These are phyloP conservation scores for Dichotomocladium elegans DNA, from an alignment of 371 early-diverging fungal genomes.

Conservation along the genomic window DNA sequence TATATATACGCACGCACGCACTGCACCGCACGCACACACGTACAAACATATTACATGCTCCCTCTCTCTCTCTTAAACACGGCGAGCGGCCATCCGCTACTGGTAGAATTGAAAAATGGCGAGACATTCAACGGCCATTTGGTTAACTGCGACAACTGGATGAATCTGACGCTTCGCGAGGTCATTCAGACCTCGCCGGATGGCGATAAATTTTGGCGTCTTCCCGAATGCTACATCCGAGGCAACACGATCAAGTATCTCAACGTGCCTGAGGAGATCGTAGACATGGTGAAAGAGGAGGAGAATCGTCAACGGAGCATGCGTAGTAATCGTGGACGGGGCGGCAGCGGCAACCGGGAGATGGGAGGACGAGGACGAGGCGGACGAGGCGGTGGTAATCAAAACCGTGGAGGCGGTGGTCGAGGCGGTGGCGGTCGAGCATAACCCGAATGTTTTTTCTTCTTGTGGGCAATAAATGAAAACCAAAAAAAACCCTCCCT, in stretches of 20 bases:
- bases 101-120: constrained; percentile 98
- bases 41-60: constrained; percentile 46
- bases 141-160: constrained; percentile 95
- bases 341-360: constrained; percentile 46
- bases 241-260: constrained; percentile 95
- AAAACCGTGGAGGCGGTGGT: constrained; percentile 18
- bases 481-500: too few species aligned
- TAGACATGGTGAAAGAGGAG: constrained; percentile 87
- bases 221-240: constrained; percentile 89
- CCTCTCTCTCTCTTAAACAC: constrained; percentile 89
- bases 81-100: constrained; percentile 88
- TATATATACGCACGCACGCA: too few species aligned
- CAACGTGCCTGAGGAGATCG: constrained; percentile 88
- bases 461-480: too few species aligned
- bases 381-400: constrained; percentile 36
- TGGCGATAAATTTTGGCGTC: constrained; percentile 89
- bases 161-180: constrained; percentile 95
- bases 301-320: constrained; percentile 41
- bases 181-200: constrained; percentile 94
- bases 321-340: constrained; percentile 50
- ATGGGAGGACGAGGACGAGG: constrained; percentile 45
- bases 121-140: constrained; percentile 98
- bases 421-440: not conserved
- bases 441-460: too few species aligned
- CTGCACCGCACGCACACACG: too few species aligned